A percentile compares a stretch with the other conserved stretches of the same genome.
phyloP scores from a whole-genome alignment of 129 eudicot species.

The Flaveria linearis region DNA sequence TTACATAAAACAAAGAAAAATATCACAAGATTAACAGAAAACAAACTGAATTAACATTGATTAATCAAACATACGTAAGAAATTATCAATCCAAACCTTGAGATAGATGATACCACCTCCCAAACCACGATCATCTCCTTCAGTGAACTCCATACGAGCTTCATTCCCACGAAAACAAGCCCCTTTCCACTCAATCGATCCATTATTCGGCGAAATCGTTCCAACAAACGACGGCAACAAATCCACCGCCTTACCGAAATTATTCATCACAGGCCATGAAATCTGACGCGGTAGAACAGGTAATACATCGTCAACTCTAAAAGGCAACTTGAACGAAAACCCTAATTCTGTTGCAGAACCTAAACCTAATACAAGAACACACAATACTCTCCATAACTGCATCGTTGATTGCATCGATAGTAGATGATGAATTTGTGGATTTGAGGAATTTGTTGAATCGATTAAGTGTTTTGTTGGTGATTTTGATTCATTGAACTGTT shows the following conservation, averaged over 20 bases:
- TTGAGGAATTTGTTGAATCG: slow-evolving; percentile 15
- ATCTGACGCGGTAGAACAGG: slow-evolving; percentile 84
- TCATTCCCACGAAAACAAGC: slow-evolving; percentile 76
- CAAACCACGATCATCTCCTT: slow-evolving; percentile 64
- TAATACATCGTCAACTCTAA: slow-evolving; percentile 66
- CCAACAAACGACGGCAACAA: slow-evolving; percentile 91
- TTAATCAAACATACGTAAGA: not conserved
- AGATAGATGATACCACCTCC: slow-evolving; percentile 85
- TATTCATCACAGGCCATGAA: slow-evolving; percentile 89
- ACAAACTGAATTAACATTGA: not conserved
- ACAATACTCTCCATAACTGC: slow-evolving; percentile 38
- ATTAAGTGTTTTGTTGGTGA: slow-evolving; percentile 13
- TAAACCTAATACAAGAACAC: slow-evolving; percentile 46
- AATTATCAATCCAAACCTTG: slow-evolving; percentile 42
- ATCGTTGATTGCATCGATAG: slow-evolving; percentile 21
- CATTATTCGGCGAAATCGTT: slow-evolving; percentile 65
- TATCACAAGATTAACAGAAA: not conserved
- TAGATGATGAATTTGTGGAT: slow-evolving; percentile 17
- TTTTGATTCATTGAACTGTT: slow-evolving; percentile 31
- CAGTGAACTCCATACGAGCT: slow-evolving; percentile 68
- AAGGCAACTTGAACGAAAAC: slow-evolving; percentile 69
- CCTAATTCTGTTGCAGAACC: slow-evolving; percentile 47
- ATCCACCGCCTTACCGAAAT: slow-evolving; percentile 82
- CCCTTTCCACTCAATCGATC: slow-evolving; percentile 72
- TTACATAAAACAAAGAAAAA: not conserved